Conservation (phyloP, 257 asterid genomes). For the Solanum sejunctum region DNA sequence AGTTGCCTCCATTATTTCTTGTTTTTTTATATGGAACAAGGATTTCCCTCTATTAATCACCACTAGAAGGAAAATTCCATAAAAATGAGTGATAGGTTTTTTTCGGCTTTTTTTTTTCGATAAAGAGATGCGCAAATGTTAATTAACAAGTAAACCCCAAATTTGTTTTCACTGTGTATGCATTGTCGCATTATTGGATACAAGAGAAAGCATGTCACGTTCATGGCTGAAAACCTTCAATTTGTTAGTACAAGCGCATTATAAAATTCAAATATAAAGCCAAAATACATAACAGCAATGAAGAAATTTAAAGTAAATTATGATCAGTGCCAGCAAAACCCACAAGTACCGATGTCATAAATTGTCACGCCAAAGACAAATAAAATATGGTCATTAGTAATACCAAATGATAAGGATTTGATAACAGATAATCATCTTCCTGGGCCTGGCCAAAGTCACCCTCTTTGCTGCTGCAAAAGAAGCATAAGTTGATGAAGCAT, state of each 20-base stretch:
- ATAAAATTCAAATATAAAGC: not conserved
- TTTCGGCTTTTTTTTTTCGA: not conserved
- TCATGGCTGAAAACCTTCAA: not conserved
- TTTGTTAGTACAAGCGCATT: not conserved
- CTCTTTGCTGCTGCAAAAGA: constrained; percentile 74
- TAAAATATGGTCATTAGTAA: constrained; percentile 3
- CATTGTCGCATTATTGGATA: not conserved
- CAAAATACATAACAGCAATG: not conserved
- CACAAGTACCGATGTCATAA: not conserved
- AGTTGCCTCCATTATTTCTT: not conserved
- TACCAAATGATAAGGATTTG: constrained; percentile 98
- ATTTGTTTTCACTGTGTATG: not conserved
- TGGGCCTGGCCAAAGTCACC: constrained; percentile 63
- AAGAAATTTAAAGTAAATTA: not conserved
- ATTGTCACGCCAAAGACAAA: not conserved
- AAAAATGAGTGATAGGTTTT: not conserved
- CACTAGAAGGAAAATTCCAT: not conserved
- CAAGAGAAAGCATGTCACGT: not conserved
- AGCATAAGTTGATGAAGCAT: constrained; percentile 4
- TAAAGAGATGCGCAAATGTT: not conserved
- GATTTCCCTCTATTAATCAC: not conserved
- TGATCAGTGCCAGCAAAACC: not conserved
- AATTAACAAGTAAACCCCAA: not conserved
- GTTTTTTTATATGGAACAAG: not conserved
- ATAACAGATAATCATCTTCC: constrained; percentile 76